Conservation (phyloP, 768 basidiomycete genomes). For the Epithele typhae region DNA sequence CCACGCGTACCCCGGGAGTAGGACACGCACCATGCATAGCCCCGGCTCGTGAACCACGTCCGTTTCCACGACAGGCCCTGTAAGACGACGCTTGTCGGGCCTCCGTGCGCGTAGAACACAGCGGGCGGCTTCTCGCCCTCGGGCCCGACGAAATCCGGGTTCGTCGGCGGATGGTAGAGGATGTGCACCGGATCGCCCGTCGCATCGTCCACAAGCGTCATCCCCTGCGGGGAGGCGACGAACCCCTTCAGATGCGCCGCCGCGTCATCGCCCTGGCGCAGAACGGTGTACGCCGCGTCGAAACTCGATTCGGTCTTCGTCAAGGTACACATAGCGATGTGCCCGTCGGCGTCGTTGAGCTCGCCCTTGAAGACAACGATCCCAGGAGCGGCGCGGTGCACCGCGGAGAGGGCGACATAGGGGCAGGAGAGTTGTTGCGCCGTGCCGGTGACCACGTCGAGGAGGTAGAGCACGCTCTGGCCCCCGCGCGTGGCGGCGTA, state of each 20-base stretch:
- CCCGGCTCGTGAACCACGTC: constrained; percentile 66
- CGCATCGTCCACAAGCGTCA: constrained; percentile 36
- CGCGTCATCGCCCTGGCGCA: constrained; percentile 19
- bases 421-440: constrained; percentile 33
- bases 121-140: constrained; percentile 62
- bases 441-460: constrained; percentile 24
- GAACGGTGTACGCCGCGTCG: constrained; percentile 21
- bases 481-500: constrained; percentile 33
- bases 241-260: constrained; percentile 25
- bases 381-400: constrained; percentile 32
- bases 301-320: constrained; percentile 20
- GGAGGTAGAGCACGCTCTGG: constrained; percentile 31
- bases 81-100: constrained; percentile 49
- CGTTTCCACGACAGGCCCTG: constrained; percentile 51
- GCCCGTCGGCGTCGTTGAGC: constrained; percentile 33
- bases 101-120: constrained; percentile 64
- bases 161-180: constrained; percentile 64
- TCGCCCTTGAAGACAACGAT: constrained; percentile 40
- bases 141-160: constrained; percentile 53
- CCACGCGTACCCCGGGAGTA: no score
- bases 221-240: constrained; percentile 46
- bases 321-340: constrained; percentile 35
- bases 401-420: constrained; percentile 36
- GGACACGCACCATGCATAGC: constrained; percentile 67
- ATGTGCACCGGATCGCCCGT: constrained; percentile 47